Conservation (phyloP, 495 filamentous ascomycete species). For the Neurospora sp. region DNA sequence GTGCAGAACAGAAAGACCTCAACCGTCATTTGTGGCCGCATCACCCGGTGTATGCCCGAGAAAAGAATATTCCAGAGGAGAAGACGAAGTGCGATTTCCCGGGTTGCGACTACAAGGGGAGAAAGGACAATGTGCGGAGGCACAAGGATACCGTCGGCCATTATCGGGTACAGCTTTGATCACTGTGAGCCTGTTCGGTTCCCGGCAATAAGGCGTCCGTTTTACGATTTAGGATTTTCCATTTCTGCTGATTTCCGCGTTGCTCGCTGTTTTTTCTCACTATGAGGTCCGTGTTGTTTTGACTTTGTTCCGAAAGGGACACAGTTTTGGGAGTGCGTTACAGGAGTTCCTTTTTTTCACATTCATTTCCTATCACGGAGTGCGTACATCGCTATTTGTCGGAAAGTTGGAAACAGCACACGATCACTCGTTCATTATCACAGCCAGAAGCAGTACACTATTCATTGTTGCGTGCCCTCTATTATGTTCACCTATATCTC, state of each 20-base stretch:
- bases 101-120: conserved; percentile 3
- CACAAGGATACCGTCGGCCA: neutral
- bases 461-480: neutral
- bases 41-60: neutral
- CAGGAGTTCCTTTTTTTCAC: neutral
- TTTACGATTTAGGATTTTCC: neutral
- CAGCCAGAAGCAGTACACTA: neutral
- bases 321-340: neutral
- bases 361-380: neutral
- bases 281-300: neutral
- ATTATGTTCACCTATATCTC: neutral
- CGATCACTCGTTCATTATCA: neutral
- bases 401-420: neutral
- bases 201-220: neutral
- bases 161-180: neutral
- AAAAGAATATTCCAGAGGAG: neutral
- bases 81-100: conserved; percentile 1
- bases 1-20: conserved; percentile 8
- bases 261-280: neutral
- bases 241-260: neutral
- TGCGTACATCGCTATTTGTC: neutral
- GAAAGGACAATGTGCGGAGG: conserved; percentile 12
- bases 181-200: neutral
- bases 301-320: neutral
- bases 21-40: conserved; percentile 13